Evolutionary conservation across 306 rosid genomes (phyloP), one percentile per base, ranked within the genome.

Genomic region (Canavalia gladiata): DNA sequence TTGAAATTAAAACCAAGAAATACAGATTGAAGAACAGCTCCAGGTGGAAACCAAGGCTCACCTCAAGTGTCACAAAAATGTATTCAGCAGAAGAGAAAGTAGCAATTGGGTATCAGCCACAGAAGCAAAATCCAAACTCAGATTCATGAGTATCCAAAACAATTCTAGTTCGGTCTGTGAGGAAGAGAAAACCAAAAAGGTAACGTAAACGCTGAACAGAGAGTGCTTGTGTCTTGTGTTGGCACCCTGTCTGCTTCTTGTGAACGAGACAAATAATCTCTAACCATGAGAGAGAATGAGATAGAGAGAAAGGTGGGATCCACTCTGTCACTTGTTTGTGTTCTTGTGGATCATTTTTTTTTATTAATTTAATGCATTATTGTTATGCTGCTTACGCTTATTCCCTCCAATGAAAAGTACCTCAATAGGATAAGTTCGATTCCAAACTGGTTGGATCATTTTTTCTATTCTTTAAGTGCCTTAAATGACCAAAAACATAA

Each of bases 181-280:
- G 54, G 62, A 75, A 76, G 88, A 80, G 84, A 81, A 81, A 57
- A 73, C 52, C 56, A 52, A 75, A 37, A 75, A 63, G 72, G 74
- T 6, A 79, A 81, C 88, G 62, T 6, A 65, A 64, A 46, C 34
- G 30, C 60, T 72, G 41, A 54, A 64, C 59, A 72, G 50, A 29
- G 67, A 25, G 3, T 56, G 1, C 6, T 56, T 57, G 43, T 5
- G 41, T 25, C 6, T 56, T 57, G 43, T 5, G 41, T 25, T 28
- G 2, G 57, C 52, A 80, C 37, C 54, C 10, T 71, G 58, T 75
- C 31, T 70, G 72, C 45, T 37, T 25, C 37, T 72, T 11, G 37
- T 72, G 77, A 69, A 67, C 68, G 30, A 39, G 86, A 84, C 84
- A 87, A 77, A 60, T 8, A 2, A 30, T 41, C 8, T 42, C 67